Conservation (phyloP, 345 rosid species). For the Camelina sativa region DNA sequence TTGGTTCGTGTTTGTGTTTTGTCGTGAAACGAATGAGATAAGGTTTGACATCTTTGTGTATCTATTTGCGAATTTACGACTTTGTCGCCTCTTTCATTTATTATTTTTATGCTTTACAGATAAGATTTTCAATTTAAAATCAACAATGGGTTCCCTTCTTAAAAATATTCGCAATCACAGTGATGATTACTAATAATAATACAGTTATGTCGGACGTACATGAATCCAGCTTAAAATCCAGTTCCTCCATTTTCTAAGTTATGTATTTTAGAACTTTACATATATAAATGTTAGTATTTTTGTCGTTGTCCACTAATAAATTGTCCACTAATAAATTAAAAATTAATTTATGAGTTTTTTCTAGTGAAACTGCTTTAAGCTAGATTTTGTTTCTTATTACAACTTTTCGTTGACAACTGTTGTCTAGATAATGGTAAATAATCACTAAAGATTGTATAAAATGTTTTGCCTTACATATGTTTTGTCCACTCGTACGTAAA, state of each 20-base stretch:
- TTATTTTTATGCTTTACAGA: constrained; percentile 34
- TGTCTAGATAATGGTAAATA: background rate
- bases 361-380: background rate
- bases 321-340: background rate
- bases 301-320: too few relatives aligned
- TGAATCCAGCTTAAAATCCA: background rate
- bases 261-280: background rate
- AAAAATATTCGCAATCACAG: constrained; percentile 11
- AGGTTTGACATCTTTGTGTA: constrained; percentile 33
- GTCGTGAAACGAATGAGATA: constrained; percentile 35
- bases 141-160: constrained; percentile 26
- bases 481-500: too few relatives aligned
- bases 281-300: background rate
- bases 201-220: constrained; percentile 1
- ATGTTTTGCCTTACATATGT: too few relatives aligned
- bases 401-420: background rate
- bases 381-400: background rate
- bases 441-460: too few relatives aligned
- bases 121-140: constrained; percentile 33
- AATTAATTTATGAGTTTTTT: background rate
- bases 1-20: constrained; percentile 29
- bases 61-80: constrained; percentile 20
- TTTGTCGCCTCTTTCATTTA: constrained; percentile 25
- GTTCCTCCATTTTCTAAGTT: background rate
- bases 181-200: constrained; percentile 18